phyloP scores from a whole-genome alignment of 2,329 filamentous ascomycete species.

The Madurella fahalii region DNA sequence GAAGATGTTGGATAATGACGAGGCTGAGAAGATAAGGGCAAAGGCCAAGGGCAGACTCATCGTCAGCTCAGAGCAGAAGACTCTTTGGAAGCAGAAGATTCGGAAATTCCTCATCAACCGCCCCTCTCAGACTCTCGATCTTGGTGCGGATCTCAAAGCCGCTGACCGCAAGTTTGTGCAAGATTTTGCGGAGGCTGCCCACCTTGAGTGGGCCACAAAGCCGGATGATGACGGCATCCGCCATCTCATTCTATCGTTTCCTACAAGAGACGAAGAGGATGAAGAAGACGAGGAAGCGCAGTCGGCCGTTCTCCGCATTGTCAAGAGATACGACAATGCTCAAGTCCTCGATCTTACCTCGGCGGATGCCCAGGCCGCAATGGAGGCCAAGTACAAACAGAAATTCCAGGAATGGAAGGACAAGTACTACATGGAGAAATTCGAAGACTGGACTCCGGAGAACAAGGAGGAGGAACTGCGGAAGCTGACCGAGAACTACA shows the following conservation, averaged over 20 bases:
- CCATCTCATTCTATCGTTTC: slow-evolving; percentile 49
- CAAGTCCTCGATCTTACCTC: slow-evolving; percentile 74
- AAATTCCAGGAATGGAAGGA: slow-evolving; percentile 94
- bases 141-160: slow-evolving; percentile 69
- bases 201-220: slow-evolving; percentile 54
- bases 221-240: slow-evolving; percentile 54
- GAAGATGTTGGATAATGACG: slow-evolving; percentile 65
- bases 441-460: slow-evolving; percentile 76
- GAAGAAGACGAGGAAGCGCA: slow-evolving; percentile 80
- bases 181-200: slow-evolving; percentile 66
- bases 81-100: slow-evolving; percentile 73
- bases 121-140: slow-evolving; percentile 61
- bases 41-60: slow-evolving; percentile 59
- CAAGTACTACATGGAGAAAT: slow-evolving; percentile 86
- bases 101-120: slow-evolving; percentile 77
- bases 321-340: slow-evolving; percentile 88
- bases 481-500: slow-evolving; percentile 89
- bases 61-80: slow-evolving; percentile 75
- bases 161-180: slow-evolving; percentile 91
- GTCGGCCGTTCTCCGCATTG: slow-evolving; percentile 76
- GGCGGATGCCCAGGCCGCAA: slow-evolving; percentile 72
- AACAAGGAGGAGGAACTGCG: slow-evolving; percentile 72
- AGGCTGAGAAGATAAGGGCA: slow-evolving; percentile 53
- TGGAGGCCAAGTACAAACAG: slow-evolving; percentile 80
- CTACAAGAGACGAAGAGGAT: slow-evolving; percentile 63